These are phyloP conservation scores for Anethum foeniculum DNA, from an alignment of 140 eudicot species.

Conservation along the genomic window DNA sequence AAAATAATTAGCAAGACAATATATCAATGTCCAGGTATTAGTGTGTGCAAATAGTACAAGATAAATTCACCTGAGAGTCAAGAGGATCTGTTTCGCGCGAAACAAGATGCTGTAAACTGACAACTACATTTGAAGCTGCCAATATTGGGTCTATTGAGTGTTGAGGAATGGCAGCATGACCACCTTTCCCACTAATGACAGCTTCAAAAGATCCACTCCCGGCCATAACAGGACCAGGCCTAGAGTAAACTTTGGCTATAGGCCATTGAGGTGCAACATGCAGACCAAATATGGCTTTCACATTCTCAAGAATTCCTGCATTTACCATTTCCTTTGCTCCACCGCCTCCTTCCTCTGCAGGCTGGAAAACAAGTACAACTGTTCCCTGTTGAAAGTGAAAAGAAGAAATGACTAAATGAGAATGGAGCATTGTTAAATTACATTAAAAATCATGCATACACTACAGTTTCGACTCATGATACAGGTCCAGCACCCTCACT, in stretches of 20 bases:
- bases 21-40: not conserved
- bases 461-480: not conserved
- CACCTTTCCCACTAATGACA: slow-evolving; percentile 68
- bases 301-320: slow-evolving; percentile 51
- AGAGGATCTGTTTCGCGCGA: slow-evolving; percentile 96
- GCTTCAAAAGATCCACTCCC: slow-evolving; percentile 80
- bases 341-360: slow-evolving; percentile 87
- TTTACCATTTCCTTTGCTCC: slow-evolving; percentile 73
- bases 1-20: not conserved
- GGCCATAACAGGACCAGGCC: slow-evolving; percentile 59
- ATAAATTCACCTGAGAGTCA: slow-evolving; percentile 55
- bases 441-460: not conserved
- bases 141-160: slow-evolving; percentile 82
- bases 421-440: not conserved
- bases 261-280: slow-evolving; percentile 45
- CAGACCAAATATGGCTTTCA: slow-evolving; percentile 74
- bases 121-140: slow-evolving; percentile 77
- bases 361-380: slow-evolving; percentile 76
- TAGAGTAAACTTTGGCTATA: slow-evolving; percentile 42
- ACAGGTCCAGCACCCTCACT: not conserved
- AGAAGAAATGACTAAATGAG: not conserved
- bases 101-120: slow-evolving; percentile 71
- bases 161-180: slow-evolving; percentile 94
- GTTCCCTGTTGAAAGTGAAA: slow-evolving; percentile 51
- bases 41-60: not conserved